Evolutionary conservation across 2,329 filamentous ascomycete species (phyloP).

Genomic region (Talaromyces verruculosus): DNA sequence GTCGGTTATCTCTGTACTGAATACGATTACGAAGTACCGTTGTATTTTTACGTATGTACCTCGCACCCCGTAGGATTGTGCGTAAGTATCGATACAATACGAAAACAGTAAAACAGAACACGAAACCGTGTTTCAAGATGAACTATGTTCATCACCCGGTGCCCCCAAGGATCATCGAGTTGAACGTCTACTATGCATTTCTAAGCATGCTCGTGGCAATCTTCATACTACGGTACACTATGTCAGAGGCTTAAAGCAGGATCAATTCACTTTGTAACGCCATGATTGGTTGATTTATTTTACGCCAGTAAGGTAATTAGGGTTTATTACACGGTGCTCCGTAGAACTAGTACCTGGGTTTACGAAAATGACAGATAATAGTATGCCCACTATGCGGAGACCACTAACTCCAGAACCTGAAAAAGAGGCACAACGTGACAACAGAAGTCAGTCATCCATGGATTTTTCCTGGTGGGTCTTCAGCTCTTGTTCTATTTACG

Average conservation of each 20-base stretch:
- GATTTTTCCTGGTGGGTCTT: not conserved
- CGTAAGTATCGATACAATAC: not conserved
- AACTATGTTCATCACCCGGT: not conserved
- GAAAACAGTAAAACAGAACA: not conserved
- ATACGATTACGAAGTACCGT: not conserved
- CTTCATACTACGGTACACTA: not conserved
- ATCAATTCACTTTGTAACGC: not conserved
- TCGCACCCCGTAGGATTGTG: not conserved
- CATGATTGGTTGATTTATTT: not conserved
- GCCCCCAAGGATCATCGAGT: not conserved
- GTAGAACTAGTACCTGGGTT: not conserved
- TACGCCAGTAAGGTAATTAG: constrained; percentile 2
- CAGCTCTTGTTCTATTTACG: not conserved
- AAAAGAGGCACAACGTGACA: not conserved
- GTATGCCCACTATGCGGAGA: not conserved
- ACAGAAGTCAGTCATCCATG: not conserved
- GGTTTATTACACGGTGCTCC: not conserved
- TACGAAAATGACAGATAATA: not conserved
- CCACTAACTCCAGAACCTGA: not conserved
- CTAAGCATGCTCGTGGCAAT: not conserved
- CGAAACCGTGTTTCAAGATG: not conserved
- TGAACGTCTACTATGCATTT: not conserved
- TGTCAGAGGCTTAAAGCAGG: not conserved
- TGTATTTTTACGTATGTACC: not conserved
- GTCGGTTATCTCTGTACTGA: not conserved